Evolutionary conservation across 2,329 filamentous ascomycete genomes (phyloP).

Genomic region (Colletotrichum destructivum): DNA sequence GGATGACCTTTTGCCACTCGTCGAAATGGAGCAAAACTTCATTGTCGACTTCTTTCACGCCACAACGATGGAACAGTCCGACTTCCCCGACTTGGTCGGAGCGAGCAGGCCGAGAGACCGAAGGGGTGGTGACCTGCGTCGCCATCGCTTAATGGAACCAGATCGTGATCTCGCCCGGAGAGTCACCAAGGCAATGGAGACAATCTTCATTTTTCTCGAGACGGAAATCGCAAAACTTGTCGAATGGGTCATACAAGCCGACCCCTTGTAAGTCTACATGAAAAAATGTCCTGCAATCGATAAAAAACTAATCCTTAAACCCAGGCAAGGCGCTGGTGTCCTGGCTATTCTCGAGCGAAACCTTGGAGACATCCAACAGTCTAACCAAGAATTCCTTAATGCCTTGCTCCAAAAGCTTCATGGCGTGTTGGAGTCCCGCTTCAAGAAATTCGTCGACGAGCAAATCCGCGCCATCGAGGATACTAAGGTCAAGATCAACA

Average conservation of each 20-base stretch:
- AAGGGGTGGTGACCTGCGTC: constrained; percentile 79
- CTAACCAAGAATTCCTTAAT: constrained; percentile 93
- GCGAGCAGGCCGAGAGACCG: constrained; percentile 77
- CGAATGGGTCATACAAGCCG: constrained; percentile 85
- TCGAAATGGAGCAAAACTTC: constrained; percentile 97
- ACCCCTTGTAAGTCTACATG: constrained; percentile 79
- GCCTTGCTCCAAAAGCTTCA: constrained; percentile 85
- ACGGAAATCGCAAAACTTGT: constrained; percentile 84
- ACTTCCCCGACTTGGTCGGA: constrained; percentile 87
- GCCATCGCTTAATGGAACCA: constrained; percentile 86
- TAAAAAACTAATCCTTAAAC: constrained; percentile 38
- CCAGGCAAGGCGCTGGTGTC: constrained; percentile 89
- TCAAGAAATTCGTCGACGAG: constrained; percentile 92
- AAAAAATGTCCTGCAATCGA: background rate
- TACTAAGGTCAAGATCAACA: constrained; percentile 99
- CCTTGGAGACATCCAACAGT: constrained; percentile 84
- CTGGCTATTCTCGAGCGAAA: constrained; percentile 86
- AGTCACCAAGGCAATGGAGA: constrained; percentile 90
- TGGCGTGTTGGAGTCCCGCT: constrained; percentile 79
- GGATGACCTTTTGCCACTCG: constrained; percentile 85
- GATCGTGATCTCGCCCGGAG: constrained; percentile 88
- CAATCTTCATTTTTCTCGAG: constrained; percentile 87
- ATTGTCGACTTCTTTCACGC: constrained; percentile 97
- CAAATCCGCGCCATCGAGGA: constrained; percentile 97
- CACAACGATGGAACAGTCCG: constrained; percentile 83